Conservation (phyloP, 352 stramenopile genomes). For the Pythium dissimile region DNA sequence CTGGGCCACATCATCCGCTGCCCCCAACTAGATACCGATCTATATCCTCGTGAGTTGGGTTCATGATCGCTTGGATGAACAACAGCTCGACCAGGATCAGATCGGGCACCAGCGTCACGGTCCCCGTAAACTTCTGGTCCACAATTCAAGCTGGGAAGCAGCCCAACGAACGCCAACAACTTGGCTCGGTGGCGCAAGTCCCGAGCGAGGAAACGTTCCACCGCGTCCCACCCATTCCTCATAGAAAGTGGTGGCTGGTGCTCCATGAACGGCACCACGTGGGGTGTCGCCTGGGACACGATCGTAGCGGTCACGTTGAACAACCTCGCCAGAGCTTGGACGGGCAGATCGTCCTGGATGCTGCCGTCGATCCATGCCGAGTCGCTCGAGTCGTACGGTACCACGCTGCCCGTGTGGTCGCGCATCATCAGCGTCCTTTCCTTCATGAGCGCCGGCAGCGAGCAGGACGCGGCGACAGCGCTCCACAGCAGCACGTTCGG, state of each 20-base stretch:
- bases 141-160: slow-evolving; percentile 84
- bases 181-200: slow-evolving; percentile 61
- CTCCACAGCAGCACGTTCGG: slow-evolving; percentile 91
- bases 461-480: slow-evolving; percentile 89
- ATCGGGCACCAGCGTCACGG: slow-evolving; percentile 93
- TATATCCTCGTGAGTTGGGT: slow-evolving; percentile 75
- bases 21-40: slow-evolving; percentile 75
- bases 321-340: slow-evolving; percentile 91
- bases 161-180: slow-evolving; percentile 79
- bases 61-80: slow-evolving; percentile 80
- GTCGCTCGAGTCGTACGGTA: slow-evolving; percentile 89
- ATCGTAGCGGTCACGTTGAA: slow-evolving; percentile 94
- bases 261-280: slow-evolving; percentile 91
- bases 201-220: slow-evolving; percentile 83
- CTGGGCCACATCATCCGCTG: slow-evolving; percentile 89
- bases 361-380: slow-evolving; percentile 93
- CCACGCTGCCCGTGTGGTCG: slow-evolving; percentile 79
- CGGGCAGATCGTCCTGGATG: slow-evolving; percentile 89
- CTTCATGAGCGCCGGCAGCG: slow-evolving; percentile 90
- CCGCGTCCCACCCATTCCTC: slow-evolving; percentile 63
- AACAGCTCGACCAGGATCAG: slow-evolving; percentile 85
- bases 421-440: slow-evolving; percentile 77
- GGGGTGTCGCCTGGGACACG: slow-evolving; percentile 87
- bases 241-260: slow-evolving; percentile 57
- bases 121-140: slow-evolving; percentile 95